Conservation (phyloP, 2,329 filamentous ascomycete genomes). For the Orbilia oligospora region DNA sequence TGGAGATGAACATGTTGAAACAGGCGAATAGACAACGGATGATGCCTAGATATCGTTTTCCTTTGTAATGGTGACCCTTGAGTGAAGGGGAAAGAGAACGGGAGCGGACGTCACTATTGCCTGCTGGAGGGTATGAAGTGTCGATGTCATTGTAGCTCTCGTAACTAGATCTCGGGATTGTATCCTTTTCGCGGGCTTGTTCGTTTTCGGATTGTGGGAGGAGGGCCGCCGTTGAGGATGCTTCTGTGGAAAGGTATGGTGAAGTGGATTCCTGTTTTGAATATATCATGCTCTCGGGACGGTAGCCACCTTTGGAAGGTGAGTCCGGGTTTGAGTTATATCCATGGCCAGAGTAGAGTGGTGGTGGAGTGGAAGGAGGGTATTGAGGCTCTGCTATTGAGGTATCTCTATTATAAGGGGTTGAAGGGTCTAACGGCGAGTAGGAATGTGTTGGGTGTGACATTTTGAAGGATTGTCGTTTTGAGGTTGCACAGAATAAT, state of each 20-base stretch:
- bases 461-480: conserved; percentile 29
- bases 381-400: conserved; percentile 5
- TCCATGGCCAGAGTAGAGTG: conserved; percentile 33
- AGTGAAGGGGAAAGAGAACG: not conserved
- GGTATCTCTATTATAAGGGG: not conserved
- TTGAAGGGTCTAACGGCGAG: conserved; percentile 17
- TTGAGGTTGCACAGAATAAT: conserved; percentile 28
- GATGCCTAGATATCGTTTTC: conserved; percentile 24
- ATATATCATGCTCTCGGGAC: conserved; percentile 43
- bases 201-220: conserved; percentile 41
- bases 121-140: conserved; percentile 13
- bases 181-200: conserved; percentile 17
- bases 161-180: conserved; percentile 4
- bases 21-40: conserved; percentile 26
- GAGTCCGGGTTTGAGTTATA: conserved; percentile 13
- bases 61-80: conserved; percentile 22
- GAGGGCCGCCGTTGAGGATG: conserved; percentile 21
- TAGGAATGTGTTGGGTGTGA: conserved; percentile 56
- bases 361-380: conserved; percentile 19
- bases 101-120: not conserved
- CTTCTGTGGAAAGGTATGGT: not conserved
- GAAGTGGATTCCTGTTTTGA: conserved; percentile 13
- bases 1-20: conserved; percentile 16
- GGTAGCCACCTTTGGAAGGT: conserved; percentile 23
- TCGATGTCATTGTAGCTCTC: conserved; percentile 15